Evolutionary conservation across 371 early-diverging fungal species (phyloP).

Genomic region (Dichotomocladium elegans): DNA sequence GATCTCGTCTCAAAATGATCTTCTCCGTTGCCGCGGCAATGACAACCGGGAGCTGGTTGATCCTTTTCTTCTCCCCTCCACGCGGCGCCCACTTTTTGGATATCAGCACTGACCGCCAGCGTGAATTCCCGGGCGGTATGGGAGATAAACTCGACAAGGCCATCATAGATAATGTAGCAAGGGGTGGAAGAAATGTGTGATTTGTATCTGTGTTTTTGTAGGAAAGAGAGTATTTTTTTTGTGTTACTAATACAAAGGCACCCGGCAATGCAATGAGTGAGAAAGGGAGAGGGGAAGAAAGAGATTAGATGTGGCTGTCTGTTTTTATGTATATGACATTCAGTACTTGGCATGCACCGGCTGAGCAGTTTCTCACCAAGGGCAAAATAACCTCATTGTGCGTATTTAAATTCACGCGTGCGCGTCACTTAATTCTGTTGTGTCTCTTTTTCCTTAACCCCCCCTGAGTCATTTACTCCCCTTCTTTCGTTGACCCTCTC

Average conservation of each 20-base stretch:
- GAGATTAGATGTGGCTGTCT: neutral
- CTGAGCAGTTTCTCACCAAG: constrained; percentile 33
- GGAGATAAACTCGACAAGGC: constrained; percentile 7
- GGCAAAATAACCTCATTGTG: constrained; percentile 28
- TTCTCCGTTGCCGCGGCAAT: constrained; percentile 40
- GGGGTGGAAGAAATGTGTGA: neutral
- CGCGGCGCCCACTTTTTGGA: constrained; percentile 4
- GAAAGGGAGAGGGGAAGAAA: constrained; percentile 2
- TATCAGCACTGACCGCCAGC: constrained; percentile 8
- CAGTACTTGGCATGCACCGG: constrained; percentile 10
- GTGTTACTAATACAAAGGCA: no score
- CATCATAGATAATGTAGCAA: constrained; percentile 1
- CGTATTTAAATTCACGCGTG: no score
- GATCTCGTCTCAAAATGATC: constrained; percentile 19
- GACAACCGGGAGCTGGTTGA: constrained; percentile 7
- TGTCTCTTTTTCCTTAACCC: no score
- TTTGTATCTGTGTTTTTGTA: neutral
- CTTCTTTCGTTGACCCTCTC: no score
- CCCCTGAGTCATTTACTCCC: no score
- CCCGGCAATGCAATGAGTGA: no score
- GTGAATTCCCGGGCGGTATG: neutral
- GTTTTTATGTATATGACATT: neutral
- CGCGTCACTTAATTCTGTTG: no score
- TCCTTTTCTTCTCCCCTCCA: constrained; percentile 2
- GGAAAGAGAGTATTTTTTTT: neutral